A percentile compares a stretch with the other conserved stretches of the same genome.
phyloP scores from a whole-genome alignment of 768 basidiomycete species.

The Rhodotorula paludigena region DNA sequence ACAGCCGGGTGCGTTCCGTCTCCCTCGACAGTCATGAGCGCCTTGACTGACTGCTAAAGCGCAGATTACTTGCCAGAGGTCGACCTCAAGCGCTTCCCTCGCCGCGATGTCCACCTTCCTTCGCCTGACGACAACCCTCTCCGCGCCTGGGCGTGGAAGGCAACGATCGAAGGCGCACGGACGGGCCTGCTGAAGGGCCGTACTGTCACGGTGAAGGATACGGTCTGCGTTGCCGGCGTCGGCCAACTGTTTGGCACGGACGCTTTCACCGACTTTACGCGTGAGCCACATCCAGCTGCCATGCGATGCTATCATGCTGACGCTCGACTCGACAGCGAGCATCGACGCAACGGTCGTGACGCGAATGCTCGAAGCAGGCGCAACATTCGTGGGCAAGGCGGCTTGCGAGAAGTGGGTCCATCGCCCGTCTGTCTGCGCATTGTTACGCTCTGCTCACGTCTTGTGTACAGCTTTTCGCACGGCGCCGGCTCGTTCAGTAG shows the following conservation, averaged over 20 bases:
- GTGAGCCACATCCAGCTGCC: constrained; percentile 32
- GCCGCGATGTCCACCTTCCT: constrained; percentile 41
- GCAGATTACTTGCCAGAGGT: constrained; percentile 41
- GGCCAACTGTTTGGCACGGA: constrained; percentile 52
- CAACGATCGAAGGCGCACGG: constrained; percentile 2
- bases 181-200: background rate
- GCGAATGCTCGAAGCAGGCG: constrained; percentile 52
- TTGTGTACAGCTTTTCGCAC: constrained; percentile 46
- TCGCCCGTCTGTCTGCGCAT: background rate
- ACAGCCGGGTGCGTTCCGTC: constrained; percentile 19
- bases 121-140: constrained; percentile 35
- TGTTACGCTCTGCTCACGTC: background rate
- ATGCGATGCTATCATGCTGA: background rate
- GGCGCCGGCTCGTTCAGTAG: constrained; percentile 48
- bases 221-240: constrained; percentile 50
- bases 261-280: constrained; percentile 47
- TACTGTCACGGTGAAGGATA: constrained; percentile 53
- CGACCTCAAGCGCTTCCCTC: constrained; percentile 38
- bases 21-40: background rate
- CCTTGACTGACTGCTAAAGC: background rate
- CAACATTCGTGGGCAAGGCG: constrained; percentile 49
- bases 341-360: constrained; percentile 53
- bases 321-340: constrained; percentile 19
- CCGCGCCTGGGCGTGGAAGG: constrained; percentile 41
- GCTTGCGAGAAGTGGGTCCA: constrained; percentile 46